Conservation (phyloP, 768 basidiomycete species). For the Dendrothele bispora region DNA sequence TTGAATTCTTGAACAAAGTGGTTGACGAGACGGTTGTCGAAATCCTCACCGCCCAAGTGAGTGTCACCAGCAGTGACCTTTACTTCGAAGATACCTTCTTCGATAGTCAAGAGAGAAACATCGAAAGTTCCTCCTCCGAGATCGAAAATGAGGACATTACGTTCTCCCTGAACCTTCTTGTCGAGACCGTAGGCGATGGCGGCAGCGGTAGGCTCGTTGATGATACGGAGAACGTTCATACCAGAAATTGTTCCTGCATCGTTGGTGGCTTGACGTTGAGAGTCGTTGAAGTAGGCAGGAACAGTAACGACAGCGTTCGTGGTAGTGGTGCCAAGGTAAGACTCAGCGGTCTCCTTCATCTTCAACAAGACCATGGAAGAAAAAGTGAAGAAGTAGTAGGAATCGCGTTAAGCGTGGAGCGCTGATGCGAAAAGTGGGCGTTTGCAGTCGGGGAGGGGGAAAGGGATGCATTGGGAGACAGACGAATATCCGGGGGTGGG, state of each 20-base stretch:
- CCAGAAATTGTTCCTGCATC: conserved; percentile 95
- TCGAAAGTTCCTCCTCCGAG: conserved; percentile 98
- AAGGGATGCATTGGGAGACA: conserved; percentile 83
- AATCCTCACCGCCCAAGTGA: conserved; percentile 72
- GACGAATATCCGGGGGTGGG: conserved; percentile 87
- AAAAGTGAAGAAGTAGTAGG: conserved; percentile 92
- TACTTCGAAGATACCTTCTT: conserved; percentile 90
- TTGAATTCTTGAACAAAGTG: conserved; percentile 69
- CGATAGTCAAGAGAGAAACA: conserved; percentile 92
- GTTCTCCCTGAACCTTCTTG: conserved; percentile 97
- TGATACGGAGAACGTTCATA: conserved; percentile 92
- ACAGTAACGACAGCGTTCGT: no score
- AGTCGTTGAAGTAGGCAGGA: conserved; percentile 99
- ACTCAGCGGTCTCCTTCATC: no score
- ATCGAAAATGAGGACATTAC: conserved; percentile 96
- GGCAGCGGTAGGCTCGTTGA: conserved; percentile 96
- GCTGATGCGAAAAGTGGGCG: conserved; percentile 89
- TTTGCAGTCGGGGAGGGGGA: conserved; percentile 79
- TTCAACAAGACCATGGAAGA: no score
- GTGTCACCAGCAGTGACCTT: conserved; percentile 90
- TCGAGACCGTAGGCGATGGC: conserved; percentile 97
- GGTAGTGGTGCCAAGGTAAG: no score
- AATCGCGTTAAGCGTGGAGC: conserved; percentile 88
- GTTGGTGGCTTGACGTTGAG: conserved; percentile 98
- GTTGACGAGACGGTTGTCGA: conserved; percentile 73